Percentiles rank a stretch among this genome's conserved stretches.
These are phyloP conservation scores for Hypoxylon sp. DNA, from an alignment of 2,329 filamentous ascomycete species.

Conservation along the genomic window DNA sequence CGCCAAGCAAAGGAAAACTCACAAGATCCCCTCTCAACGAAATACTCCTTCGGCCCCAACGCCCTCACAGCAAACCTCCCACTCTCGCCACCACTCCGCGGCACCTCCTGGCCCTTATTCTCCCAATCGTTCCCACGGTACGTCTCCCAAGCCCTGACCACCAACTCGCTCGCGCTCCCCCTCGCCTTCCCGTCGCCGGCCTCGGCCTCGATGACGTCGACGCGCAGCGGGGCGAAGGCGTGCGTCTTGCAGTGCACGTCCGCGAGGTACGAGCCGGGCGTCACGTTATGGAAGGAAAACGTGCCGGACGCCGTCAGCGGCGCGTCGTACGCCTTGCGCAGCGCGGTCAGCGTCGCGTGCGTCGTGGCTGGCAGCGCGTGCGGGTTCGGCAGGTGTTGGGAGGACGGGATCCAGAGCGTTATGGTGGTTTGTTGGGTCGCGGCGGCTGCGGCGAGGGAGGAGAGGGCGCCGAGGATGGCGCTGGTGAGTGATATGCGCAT, in stretches of 20 bases:
- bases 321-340: conserved; percentile 62
- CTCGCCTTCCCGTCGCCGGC: conserved; percentile 55
- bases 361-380: conserved; percentile 71
- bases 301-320: conserved; percentile 77
- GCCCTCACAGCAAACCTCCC: conserved; percentile 72
- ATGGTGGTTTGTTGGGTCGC: conserved; percentile 57
- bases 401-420: conserved; percentile 61
- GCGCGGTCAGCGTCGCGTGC: conserved; percentile 71
- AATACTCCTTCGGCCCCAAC: conserved; percentile 79
- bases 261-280: conserved; percentile 81
- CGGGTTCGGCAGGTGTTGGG: conserved; percentile 62
- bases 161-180: conserved; percentile 43
- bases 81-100: conserved; percentile 52
- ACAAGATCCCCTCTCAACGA: conserved; percentile 82
- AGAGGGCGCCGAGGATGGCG: conserved; percentile 56
- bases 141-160: conserved; percentile 82
- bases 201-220: conserved; percentile 73
- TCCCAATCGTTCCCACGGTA: conserved; percentile 91
- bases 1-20: conserved; percentile 58
- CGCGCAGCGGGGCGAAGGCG: conserved; percentile 82
- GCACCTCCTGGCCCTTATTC: conserved; percentile 80
- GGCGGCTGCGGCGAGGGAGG: conserved; percentile 51
- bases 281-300: conserved; percentile 82
- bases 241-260: conserved; percentile 83
- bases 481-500: conserved; percentile 58